These are phyloP conservation scores for Neopestalotiopsis sp. DNA, from an alignment of 2,329 filamentous ascomycete genomes.

Conservation along the genomic window DNA sequence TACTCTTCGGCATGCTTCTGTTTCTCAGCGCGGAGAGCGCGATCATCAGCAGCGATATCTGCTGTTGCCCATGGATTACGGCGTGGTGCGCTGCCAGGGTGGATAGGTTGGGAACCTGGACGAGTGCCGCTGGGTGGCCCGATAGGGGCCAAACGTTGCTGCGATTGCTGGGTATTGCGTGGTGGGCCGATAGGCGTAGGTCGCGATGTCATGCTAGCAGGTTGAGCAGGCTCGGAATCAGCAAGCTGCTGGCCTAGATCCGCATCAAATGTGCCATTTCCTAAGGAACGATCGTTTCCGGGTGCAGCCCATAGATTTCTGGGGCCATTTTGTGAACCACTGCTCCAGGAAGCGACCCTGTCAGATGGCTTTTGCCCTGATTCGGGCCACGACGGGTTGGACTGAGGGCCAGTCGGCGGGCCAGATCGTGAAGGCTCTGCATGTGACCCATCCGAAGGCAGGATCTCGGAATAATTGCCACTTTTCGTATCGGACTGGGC, in stretches of 20 bases:
- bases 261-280: slow-evolving; percentile 77
- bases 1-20: slow-evolving; percentile 45
- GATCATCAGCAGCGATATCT: slow-evolving; percentile 43
- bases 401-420: slow-evolving; percentile 32
- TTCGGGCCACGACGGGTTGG: slow-evolving; percentile 34
- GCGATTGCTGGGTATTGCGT: slow-evolving; percentile 27
- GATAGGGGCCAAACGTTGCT: slow-evolving; percentile 33
- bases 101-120: slow-evolving; percentile 13
- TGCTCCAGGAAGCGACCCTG: slow-evolving; percentile 56
- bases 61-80: slow-evolving; percentile 31
- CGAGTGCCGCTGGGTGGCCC: slow-evolving; percentile 29
- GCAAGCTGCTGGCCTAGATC: slow-evolving; percentile 59
- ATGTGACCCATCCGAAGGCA: background rate
- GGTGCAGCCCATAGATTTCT: slow-evolving; percentile 78
- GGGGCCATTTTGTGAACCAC: slow-evolving; percentile 46
- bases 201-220: slow-evolving; percentile 37
- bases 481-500: slow-evolving; percentile 6
- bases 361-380: slow-evolving; percentile 41
- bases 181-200: slow-evolving; percentile 52
- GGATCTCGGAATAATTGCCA: background rate
- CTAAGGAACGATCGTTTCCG: slow-evolving; percentile 72
- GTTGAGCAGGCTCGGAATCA: slow-evolving; percentile 42
- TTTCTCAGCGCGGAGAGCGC: slow-evolving; percentile 45
- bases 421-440: slow-evolving; percentile 16
- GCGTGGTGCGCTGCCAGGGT: slow-evolving; percentile 12